Evolutionary conservation across 73 alveolate genomes (phyloP).

Genomic region (Paramecium tetraurelia): DNA sequence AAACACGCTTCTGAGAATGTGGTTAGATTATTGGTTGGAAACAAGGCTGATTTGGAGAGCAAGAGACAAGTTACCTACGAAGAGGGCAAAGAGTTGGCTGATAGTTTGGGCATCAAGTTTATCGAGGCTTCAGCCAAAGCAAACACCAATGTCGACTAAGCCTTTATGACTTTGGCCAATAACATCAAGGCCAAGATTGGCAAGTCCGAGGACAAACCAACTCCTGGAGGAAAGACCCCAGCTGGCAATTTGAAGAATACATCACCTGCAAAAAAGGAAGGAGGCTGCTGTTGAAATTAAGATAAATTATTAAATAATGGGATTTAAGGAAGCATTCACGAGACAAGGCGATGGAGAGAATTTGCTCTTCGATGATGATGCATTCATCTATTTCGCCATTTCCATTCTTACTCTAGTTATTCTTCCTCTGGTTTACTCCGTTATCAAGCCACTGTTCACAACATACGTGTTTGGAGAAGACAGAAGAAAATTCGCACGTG

Average conservation of each 20-base stretch:
- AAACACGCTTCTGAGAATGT: constrained; percentile 67
- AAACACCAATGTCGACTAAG: constrained; percentile 54
- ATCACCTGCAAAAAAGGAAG: neutral
- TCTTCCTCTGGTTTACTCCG: neutral
- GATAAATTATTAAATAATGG: constrained; percentile 25
- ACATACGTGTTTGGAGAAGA: constrained; percentile 3
- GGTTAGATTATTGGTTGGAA: constrained; percentile 75
- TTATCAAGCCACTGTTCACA: constrained; percentile 28
- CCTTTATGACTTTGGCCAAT: constrained; percentile 60
- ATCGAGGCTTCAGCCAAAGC: constrained; percentile 67
- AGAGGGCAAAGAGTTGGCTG: constrained; percentile 73
- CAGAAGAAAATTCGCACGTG: constrained; percentile 27
- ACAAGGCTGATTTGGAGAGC: constrained; percentile 78
- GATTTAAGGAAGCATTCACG: constrained; percentile 63
- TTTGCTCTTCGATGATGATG: constrained; percentile 56
- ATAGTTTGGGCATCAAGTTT: constrained; percentile 78
- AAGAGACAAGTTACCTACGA: constrained; percentile 76
- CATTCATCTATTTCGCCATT: constrained; percentile 59
- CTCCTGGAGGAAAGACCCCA: constrained; percentile 45
- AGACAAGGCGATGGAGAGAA: constrained; percentile 56
- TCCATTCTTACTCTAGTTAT: constrained; percentile 38
- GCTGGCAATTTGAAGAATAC: neutral
- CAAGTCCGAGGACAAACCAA: constrained; percentile 53
- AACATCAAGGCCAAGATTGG: constrained; percentile 62
- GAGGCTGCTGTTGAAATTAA: constrained; percentile 49